phyloP scores from a whole-genome alignment of 2,329 filamentous ascomycete genomes.

The Aspergillus pseudoterreus region DNA sequence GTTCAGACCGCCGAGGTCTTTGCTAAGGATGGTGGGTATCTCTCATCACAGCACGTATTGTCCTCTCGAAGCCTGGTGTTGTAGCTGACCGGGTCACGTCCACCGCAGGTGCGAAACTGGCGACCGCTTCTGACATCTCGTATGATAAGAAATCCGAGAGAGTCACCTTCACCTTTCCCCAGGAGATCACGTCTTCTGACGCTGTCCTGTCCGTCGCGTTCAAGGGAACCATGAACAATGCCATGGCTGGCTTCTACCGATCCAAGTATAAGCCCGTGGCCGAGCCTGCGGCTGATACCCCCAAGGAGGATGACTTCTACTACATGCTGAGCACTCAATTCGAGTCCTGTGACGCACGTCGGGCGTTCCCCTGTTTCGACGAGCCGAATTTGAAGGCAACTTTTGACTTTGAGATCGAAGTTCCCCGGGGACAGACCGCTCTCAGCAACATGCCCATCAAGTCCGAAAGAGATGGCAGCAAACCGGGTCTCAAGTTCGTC shows the following conservation, averaged over 20 bases:
- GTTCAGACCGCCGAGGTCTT: slow-evolving; percentile 57
- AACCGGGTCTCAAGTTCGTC: slow-evolving; percentile 61
- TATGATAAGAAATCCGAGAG: slow-evolving; percentile 85
- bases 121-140: slow-evolving; percentile 62
- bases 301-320: slow-evolving; percentile 63
- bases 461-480: slow-evolving; percentile 64
- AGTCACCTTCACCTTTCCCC: slow-evolving; percentile 70
- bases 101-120: slow-evolving; percentile 22
- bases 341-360: slow-evolving; percentile 89
- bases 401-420: slow-evolving; percentile 89
- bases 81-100: not conserved
- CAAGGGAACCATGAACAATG: slow-evolving; percentile 78
- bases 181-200: slow-evolving; percentile 64
- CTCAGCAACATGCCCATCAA: slow-evolving; percentile 96
- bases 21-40: slow-evolving; percentile 30
- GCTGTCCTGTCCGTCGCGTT: slow-evolving; percentile 72
- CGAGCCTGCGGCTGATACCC: slow-evolving; percentile 70
- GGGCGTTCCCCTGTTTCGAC: slow-evolving; percentile 96
- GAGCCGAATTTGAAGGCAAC: slow-evolving; percentile 96
- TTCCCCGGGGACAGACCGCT: slow-evolving; percentile 82
- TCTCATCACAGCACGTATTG: not conserved
- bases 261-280: slow-evolving; percentile 85
- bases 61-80: not conserved
- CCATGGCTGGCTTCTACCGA: slow-evolving; percentile 91
- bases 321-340: slow-evolving; percentile 94